These are phyloP conservation scores for Chrysoporthe puriensis DNA, from an alignment of 2,329 filamentous ascomycete species.

Conservation along the genomic window DNA sequence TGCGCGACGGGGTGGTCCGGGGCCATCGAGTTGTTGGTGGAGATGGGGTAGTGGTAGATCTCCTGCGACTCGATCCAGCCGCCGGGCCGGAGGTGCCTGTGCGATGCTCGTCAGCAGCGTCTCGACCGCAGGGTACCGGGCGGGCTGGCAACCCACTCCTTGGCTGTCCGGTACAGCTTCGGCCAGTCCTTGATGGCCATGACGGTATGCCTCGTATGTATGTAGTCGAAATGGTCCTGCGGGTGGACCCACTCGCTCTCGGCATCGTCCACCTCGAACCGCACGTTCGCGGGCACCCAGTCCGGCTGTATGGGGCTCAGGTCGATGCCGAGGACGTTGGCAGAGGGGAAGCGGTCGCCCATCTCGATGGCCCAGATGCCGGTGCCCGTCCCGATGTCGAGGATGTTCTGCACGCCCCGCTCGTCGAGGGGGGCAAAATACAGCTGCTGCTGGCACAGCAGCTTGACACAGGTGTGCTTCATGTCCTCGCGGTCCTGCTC, in stretches of 20 bases:
- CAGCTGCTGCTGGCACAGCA: constrained; percentile 52
- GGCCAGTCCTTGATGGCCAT: constrained; percentile 62
- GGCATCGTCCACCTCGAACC: constrained; percentile 65
- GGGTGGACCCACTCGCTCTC: constrained; percentile 60
- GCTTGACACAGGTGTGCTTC: constrained; percentile 57
- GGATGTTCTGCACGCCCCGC: constrained; percentile 48
- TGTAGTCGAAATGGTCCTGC: constrained; percentile 60
- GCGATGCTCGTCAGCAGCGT: constrained; percentile 10
- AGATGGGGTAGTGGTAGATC: constrained; percentile 44
- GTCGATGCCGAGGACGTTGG: constrained; percentile 47
- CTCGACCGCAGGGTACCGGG: background rate
- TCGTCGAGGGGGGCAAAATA: constrained; percentile 55
- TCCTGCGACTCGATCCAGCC: constrained; percentile 58
- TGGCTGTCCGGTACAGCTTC: constrained; percentile 48
- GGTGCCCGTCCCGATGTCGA: constrained; percentile 64
- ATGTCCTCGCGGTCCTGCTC: constrained; percentile 63
- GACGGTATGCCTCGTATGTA: constrained; percentile 61
- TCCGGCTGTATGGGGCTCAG: constrained; percentile 51
- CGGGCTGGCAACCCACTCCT: constrained; percentile 44
- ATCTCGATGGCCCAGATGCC: constrained; percentile 64
- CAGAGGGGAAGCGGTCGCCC: constrained; percentile 46
- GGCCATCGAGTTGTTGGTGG: constrained; percentile 50
- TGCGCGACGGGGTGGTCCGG: constrained; percentile 43
- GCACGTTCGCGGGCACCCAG: constrained; percentile 62
- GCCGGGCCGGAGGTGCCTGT: constrained; percentile 48